Conservation (phyloP, 192 early-diverging fungal genomes). For the Rhizoclosmatium globosum region DNA sequence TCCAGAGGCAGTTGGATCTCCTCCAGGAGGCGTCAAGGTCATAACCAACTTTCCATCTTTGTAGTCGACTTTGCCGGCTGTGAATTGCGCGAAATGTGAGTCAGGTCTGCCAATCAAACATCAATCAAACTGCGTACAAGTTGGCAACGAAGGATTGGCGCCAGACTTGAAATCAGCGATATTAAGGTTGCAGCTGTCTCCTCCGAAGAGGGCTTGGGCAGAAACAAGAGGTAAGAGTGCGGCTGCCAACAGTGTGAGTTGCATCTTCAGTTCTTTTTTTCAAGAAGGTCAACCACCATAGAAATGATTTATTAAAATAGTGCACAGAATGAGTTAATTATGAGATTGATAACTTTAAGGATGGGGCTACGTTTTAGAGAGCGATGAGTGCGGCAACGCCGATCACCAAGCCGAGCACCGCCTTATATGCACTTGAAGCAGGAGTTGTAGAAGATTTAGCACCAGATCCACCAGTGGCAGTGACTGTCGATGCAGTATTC, state of each 20-base stretch:
- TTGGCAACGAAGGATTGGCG: neutral
- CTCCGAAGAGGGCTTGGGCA: conserved; percentile 15
- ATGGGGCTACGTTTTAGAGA: too few species aligned
- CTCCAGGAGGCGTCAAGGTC: conserved; percentile 26
- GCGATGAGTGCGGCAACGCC: too few species aligned
- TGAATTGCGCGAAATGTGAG: neutral
- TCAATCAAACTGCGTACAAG: neutral
- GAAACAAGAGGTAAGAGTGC: neutral
- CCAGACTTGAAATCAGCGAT: conserved; percentile 15
- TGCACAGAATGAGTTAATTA: too few species aligned
- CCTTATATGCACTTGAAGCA: too few species aligned
- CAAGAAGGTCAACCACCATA: too few species aligned
- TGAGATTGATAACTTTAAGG: too few species aligned
- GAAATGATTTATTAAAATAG: too few species aligned
- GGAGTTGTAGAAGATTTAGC: too few species aligned
- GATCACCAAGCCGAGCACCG: too few species aligned
- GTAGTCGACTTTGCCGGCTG: conserved; percentile 21
- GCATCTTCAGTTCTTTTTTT: too few species aligned
- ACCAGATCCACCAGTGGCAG: too few species aligned
- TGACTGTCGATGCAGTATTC: too few species aligned
- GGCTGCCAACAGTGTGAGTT: neutral
- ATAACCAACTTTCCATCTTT: conserved; percentile 1
- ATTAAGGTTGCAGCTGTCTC: conserved; percentile 9
- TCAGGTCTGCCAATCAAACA: neutral
- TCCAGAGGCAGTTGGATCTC: neutral